These are phyloP conservation scores for Trichoderma koningii DNA, from an alignment of 2,329 filamentous ascomycete genomes.

Conservation along the genomic window DNA sequence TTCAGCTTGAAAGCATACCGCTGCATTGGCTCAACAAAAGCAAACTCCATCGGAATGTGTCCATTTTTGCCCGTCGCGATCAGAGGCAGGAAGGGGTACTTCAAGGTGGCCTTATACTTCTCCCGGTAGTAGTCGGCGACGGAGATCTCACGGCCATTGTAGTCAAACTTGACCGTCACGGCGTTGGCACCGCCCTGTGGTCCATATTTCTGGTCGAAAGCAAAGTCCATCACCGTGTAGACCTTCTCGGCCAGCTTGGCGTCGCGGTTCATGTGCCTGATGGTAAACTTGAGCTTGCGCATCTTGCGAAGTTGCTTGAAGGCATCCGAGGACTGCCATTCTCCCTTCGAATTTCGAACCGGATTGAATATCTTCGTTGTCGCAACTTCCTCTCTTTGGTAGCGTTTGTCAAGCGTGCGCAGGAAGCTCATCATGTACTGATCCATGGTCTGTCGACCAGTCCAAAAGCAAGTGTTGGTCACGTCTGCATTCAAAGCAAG, in stretches of 20 bases:
- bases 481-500: constrained; percentile 88
- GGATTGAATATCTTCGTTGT: constrained; percentile 43
- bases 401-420: constrained; percentile 38
- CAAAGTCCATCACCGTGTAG: constrained; percentile 56
- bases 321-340: constrained; percentile 48
- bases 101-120: constrained; percentile 56
- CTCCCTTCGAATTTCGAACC: constrained; percentile 32
- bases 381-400: constrained; percentile 32
- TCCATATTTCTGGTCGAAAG: constrained; percentile 49
- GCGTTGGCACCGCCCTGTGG: constrained; percentile 49
- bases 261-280: constrained; percentile 52
- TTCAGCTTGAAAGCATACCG: constrained; percentile 65
- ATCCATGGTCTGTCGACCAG: constrained; percentile 43
- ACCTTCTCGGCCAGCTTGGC: constrained; percentile 45
- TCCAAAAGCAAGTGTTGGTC: constrained; percentile 89
- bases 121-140: constrained; percentile 59
- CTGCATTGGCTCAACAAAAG: constrained; percentile 55
- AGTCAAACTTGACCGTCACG: constrained; percentile 57
- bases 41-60: constrained; percentile 64
- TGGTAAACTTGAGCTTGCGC: constrained; percentile 56
- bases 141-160: constrained; percentile 48
- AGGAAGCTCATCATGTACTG: constrained; percentile 43
- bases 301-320: constrained; percentile 60
- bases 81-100: constrained; percentile 54
- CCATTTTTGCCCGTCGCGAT: constrained; percentile 58